These are phyloP conservation scores for Coniochaeta hoffmannii DNA, from an alignment of 2,329 filamentous ascomycete genomes.

Conservation along the genomic window DNA sequence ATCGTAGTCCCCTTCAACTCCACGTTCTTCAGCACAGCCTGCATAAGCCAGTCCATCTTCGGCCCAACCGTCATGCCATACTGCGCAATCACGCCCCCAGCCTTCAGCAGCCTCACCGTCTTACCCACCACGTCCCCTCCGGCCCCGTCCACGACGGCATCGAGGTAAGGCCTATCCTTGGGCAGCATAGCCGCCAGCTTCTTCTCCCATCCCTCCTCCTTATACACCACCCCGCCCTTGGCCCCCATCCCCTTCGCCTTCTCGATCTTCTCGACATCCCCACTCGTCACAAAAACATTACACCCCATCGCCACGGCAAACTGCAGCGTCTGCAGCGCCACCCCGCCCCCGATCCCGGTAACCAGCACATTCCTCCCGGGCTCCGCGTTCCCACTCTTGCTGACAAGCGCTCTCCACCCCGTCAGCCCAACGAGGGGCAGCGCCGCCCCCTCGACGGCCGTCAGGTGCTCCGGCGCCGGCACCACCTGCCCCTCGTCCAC, in stretches of 20 bases:
- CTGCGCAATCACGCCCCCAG: conserved; percentile 73
- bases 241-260: conserved; percentile 68
- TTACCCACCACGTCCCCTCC: conserved; percentile 77
- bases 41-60: conserved; percentile 81
- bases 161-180: conserved; percentile 58
- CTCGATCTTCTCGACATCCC: conserved; percentile 66
- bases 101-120: conserved; percentile 61
- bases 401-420: conserved; percentile 77
- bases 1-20: conserved; percentile 84
- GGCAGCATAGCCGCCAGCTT: conserved; percentile 58
- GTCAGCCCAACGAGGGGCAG: conserved; percentile 81
- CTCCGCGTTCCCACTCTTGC: conserved; percentile 61
- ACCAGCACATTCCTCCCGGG: conserved; percentile 70
- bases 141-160: conserved; percentile 85
- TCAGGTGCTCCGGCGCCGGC: conserved; percentile 65
- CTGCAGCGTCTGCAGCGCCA: conserved; percentile 73
- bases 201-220: conserved; percentile 73
- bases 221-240: conserved; percentile 75
- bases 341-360: conserved; percentile 89
- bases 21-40: conserved; percentile 77
- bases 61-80: conserved; percentile 90
- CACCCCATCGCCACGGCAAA: conserved; percentile 71
- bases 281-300: conserved; percentile 75
- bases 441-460: conserved; percentile 68
- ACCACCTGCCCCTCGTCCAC: conserved; percentile 70